These are phyloP conservation scores for Fusarium tricinctum DNA, from an alignment of 2,329 filamentous ascomycete species.

Conservation along the genomic window DNA sequence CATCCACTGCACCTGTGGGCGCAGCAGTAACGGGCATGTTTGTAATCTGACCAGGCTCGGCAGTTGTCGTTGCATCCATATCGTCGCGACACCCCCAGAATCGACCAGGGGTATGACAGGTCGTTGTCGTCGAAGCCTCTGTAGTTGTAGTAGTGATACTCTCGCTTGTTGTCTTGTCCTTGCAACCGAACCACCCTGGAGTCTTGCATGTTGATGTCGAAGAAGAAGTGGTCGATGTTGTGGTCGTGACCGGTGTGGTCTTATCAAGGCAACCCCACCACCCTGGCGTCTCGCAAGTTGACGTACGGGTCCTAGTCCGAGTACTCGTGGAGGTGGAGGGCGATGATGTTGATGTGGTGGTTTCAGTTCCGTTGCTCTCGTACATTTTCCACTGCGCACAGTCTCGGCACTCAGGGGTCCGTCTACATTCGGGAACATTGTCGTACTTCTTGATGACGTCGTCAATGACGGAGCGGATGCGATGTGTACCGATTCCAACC, in stretches of 20 bases:
- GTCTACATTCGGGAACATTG: conserved; percentile 79
- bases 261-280: conserved; percentile 89
- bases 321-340: conserved; percentile 67
- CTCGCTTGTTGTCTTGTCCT: conserved; percentile 59
- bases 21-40: conserved; percentile 50
- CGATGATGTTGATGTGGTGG: conserved; percentile 73
- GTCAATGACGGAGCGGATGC: conserved; percentile 87
- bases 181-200: conserved; percentile 77
- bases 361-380: conserved; percentile 88
- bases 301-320: conserved; percentile 81
- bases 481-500: conserved; percentile 90
- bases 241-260: conserved; percentile 63
- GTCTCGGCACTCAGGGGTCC: conserved; percentile 86
- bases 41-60: conserved; percentile 54
- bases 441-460: conserved; percentile 91
- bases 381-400: conserved; percentile 96
- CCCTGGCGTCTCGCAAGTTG: conserved; percentile 90
- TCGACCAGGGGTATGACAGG: conserved; percentile 66
- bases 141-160: conserved; percentile 52
- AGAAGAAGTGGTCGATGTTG: conserved; percentile 61
- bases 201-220: conserved; percentile 71
- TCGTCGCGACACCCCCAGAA: conserved; percentile 71
- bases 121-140: conserved; percentile 50
- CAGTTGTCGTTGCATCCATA: conserved; percentile 48
- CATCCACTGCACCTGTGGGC: conserved; percentile 51